phyloP scores from a whole-genome alignment of 1,284 basidiomycete genomes.

The Leccinum angustisporum region DNA sequence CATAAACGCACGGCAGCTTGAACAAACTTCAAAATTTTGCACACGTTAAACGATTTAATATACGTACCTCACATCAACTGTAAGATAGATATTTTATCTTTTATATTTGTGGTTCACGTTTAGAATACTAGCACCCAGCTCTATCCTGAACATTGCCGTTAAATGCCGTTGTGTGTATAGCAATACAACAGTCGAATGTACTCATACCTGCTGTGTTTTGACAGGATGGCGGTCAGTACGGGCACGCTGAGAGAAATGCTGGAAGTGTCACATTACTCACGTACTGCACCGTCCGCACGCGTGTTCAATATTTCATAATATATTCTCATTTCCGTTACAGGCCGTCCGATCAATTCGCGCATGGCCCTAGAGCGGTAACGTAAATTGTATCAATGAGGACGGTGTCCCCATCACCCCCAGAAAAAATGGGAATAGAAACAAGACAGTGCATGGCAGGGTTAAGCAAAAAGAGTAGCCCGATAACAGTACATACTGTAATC shows the following conservation, averaged over 20 bases:
- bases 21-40: too few species aligned
- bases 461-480: not conserved
- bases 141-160: not conserved
- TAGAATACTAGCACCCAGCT: too few species aligned
- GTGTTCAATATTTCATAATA: not conserved
- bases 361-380: too few species aligned
- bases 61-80: too few species aligned
- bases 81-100: too few species aligned
- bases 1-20: too few species aligned
- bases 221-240: not conserved
- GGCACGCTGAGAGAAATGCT: not conserved
- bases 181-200: not conserved
- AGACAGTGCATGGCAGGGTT: not conserved
- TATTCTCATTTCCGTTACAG: not conserved
- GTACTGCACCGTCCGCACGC: not conserved
- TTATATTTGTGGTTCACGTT: too few species aligned
- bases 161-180: not conserved
- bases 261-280: not conserved
- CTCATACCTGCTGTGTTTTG: not conserved
- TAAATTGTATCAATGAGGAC: not conserved
- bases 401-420: not conserved
- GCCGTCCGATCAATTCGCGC: too few species aligned
- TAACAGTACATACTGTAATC: not conserved
- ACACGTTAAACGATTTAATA: too few species aligned
- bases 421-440: not conserved